These are phyloP conservation scores for Apiospora koreana DNA, from an alignment of 2,329 filamentous ascomycete species.

Conservation along the genomic window DNA sequence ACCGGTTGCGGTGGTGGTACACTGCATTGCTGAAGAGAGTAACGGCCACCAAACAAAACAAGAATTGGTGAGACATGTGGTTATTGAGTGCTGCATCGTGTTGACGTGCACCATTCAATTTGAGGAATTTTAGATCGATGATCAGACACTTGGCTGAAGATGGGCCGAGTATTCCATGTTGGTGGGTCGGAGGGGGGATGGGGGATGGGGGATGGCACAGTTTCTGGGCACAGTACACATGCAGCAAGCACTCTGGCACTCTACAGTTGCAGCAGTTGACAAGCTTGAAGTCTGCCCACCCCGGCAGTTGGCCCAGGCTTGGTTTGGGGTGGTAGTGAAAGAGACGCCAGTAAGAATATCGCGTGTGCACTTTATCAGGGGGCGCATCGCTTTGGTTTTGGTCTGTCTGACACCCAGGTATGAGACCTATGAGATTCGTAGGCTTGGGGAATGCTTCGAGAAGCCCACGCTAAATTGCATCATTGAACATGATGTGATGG, in stretches of 20 bases:
- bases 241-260: neutral
- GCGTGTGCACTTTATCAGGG: constrained; percentile 7
- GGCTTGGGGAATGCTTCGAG: neutral
- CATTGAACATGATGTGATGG: constrained; percentile 6
- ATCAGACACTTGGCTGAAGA: constrained; percentile 7
- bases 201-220: too few relatives aligned
- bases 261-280: neutral
- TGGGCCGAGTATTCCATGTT: neutral
- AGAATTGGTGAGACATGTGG: constrained; percentile 2
- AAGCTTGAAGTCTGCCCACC: neutral
- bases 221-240: neutral
- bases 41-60: neutral
- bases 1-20: neutral
- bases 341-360: neutral
- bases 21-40: neutral
- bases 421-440: neutral
- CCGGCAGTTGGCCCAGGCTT: neutral
- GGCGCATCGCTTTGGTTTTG: neutral
- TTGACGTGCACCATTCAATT: neutral
- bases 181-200: neutral
- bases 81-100: constrained; percentile 5
- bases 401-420: neutral
- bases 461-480: constrained; percentile 6
- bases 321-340: neutral
- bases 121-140: neutral